Evolutionary conservation across 2,329 filamentous ascomycete species (phyloP), one percentile per base, ranked within the genome.

Genomic region (Berkeleyomyces basicola): DNA sequence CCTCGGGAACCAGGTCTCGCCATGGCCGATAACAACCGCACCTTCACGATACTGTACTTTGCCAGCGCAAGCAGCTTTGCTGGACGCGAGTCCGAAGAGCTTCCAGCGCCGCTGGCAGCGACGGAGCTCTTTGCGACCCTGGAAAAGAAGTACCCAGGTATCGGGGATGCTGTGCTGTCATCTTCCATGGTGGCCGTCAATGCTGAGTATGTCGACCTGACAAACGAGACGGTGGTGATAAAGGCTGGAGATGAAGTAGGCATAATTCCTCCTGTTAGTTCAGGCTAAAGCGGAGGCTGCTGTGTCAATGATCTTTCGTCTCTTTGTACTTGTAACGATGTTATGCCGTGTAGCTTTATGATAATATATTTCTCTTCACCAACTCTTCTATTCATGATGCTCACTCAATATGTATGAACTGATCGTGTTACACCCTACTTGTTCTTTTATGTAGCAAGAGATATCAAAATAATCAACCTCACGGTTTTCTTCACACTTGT

Each of bases 251-350:
- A 95, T 70, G 90, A 95, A 74, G 88, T 95, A 62, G 90, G 87
- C 49, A 86, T 95, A 43, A 92, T 95, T 63, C 89, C 90, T 42
- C 89, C 90, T 7, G 90, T 95, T 67, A 95, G 89, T 76, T 90
- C 89, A 44, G 89, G 89, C 3, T 93, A 73, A 79, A 16, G 51
- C 16, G 37, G 49, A 23, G 23, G 23, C 23, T 23, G 11, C 9
- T 51, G 49, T 58, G 5, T 59, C 36, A 43, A 36, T 55, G 39
- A 40, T 55, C 23, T 36, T 37, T 4, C 31, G 23, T 53, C 49
- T 53, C 14, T 39, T 36, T 55, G 33, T 55, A 55, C 7, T 55
- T 57, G 39, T 46, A 53, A 57, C 23, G 14, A 43, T 61, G 51
- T 36, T 47, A 44, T 58, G 55, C 10, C 16, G 42, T 47, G 36